Evolutionary conservation across 805 yeast genomes (phyloP).

Genomic region (Cyberlindnera misumaiensis): DNA sequence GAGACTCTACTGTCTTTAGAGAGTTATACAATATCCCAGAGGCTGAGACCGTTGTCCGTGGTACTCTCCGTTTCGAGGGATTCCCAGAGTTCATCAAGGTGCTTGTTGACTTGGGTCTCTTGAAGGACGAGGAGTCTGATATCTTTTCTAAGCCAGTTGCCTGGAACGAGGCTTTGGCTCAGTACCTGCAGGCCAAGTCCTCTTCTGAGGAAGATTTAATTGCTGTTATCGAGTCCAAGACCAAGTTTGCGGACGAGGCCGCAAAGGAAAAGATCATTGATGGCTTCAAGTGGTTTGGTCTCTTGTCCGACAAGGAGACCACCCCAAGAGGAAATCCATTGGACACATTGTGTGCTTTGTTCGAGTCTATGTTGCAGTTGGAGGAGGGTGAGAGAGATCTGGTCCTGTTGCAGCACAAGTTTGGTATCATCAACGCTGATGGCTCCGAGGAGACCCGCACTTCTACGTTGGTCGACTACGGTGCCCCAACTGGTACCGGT

Average conservation of each 20-base stretch:
- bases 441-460: constrained; percentile 90
- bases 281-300: constrained; percentile 92
- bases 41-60: constrained; percentile 94
- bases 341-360: constrained; percentile 94
- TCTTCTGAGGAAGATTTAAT: constrained; percentile 64
- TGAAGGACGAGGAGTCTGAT: constrained; percentile 66
- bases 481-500: constrained; percentile 72
- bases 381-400: constrained; percentile 93
- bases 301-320: constrained; percentile 69
- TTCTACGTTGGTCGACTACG: constrained; percentile 90
- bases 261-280: constrained; percentile 82
- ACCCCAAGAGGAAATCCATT: constrained; percentile 91
- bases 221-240: constrained; percentile 67
- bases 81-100: constrained; percentile 98
- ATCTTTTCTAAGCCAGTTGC: constrained; percentile 52
- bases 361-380: constrained; percentile 93
- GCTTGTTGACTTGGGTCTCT: constrained; percentile 87
- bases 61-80: constrained; percentile 96
- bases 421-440: constrained; percentile 94
- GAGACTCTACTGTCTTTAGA: constrained; percentile 92
- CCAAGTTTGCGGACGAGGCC: constrained; percentile 72
- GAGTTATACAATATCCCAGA: constrained; percentile 93
- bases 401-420: constrained; percentile 94
- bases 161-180: constrained; percentile 86
- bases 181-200: constrained; percentile 69